Evolutionary conservation across 495 filamentous ascomycete species (phyloP).

Genomic region (Penicillium dipodomyicola): DNA sequence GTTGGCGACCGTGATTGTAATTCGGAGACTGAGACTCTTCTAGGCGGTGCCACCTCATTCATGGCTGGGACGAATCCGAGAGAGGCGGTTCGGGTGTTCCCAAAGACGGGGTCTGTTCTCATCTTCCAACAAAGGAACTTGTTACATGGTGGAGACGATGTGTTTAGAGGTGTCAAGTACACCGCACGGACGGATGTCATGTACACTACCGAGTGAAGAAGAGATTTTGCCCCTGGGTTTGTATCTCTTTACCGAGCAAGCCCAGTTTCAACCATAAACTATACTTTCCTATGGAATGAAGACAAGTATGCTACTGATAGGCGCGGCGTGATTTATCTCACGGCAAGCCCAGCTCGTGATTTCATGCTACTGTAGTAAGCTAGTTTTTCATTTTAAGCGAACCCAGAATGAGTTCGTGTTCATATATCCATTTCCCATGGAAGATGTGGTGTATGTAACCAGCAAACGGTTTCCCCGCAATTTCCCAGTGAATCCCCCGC

Average conservation of each 20-base stretch:
- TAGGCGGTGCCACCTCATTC: constrained; percentile 67
- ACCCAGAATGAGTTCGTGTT: background rate
- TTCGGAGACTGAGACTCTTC: constrained; percentile 14
- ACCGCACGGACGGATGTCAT: constrained; percentile 77
- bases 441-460: background rate
- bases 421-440: background rate
- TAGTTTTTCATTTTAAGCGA: background rate
- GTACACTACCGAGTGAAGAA: constrained; percentile 42
- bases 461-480: too few species aligned
- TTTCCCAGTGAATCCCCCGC: too few species aligned
- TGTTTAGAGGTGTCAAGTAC: constrained; percentile 68
- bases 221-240: background rate
- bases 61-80: constrained; percentile 39
- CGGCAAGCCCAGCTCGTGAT: background rate
- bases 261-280: background rate
- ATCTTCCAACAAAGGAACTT: constrained; percentile 74
- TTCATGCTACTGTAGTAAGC: background rate
- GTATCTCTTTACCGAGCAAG: background rate
- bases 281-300: background rate
- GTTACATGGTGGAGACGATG: constrained; percentile 72
- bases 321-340: background rate
- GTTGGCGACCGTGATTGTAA: background rate
- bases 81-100: constrained; percentile 58
- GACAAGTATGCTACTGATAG: background rate
- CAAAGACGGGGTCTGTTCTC: constrained; percentile 67